Evolutionary conservation across 2,329 filamentous ascomycete genomes (phyloP).

Genomic region (Penicillium sp.): DNA sequence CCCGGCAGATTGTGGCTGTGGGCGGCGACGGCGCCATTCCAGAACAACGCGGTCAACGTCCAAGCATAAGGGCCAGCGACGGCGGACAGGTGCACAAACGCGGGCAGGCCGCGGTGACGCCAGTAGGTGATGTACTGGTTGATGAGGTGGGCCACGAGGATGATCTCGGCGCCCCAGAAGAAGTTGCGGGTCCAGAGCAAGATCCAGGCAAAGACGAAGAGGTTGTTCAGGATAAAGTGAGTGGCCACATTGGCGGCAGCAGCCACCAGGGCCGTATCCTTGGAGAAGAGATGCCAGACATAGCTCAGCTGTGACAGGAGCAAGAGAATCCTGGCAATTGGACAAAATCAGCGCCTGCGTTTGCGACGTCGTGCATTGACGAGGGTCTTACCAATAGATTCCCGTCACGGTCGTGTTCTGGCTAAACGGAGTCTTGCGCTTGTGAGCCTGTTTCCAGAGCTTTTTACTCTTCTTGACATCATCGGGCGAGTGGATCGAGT

Average conservation of each 20-base stretch:
- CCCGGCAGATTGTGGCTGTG: constrained; percentile 64
- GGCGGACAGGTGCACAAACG: constrained; percentile 72
- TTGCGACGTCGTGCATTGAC: too few species aligned
- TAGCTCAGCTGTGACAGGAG: constrained; percentile 75
- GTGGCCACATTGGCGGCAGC: constrained; percentile 73
- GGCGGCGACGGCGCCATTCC: constrained; percentile 83
- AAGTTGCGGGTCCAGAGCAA: constrained; percentile 75
- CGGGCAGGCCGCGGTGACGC: constrained; percentile 68
- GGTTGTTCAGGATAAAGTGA: constrained; percentile 83
- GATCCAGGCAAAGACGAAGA: constrained; percentile 77
- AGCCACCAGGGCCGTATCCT: constrained; percentile 60
- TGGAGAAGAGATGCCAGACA: constrained; percentile 70
- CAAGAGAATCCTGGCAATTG: constrained; percentile 69
- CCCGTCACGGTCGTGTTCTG: constrained; percentile 62
- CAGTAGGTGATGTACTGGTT: constrained; percentile 79
- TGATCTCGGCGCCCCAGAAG: constrained; percentile 72
- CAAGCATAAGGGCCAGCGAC: constrained; percentile 77
- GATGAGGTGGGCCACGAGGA: constrained; percentile 76
- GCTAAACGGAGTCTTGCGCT: constrained; percentile 68
- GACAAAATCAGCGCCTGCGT: too few species aligned
- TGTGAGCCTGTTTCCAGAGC: constrained; percentile 72
- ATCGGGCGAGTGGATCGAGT: constrained; percentile 62
- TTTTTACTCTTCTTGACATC: constrained; percentile 61
- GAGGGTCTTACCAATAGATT: constrained; percentile 75
- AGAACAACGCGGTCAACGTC: constrained; percentile 83